These are phyloP conservation scores for Nitzschia palea DNA, from an alignment of 108 stramenopile genomes.

Conservation along the genomic window DNA sequence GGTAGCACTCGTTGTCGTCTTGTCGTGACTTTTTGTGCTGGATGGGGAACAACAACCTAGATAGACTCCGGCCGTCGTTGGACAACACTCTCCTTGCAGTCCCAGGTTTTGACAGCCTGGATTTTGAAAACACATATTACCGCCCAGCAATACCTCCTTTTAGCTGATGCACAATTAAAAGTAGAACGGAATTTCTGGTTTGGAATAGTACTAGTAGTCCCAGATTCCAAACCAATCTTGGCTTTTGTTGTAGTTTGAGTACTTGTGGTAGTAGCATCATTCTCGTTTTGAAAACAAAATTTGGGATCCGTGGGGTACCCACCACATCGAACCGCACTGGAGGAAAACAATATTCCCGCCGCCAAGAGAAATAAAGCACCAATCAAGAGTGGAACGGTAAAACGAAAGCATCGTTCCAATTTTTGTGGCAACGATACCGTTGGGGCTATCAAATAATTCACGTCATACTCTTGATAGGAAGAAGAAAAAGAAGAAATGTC, in stretches of 20 bases:
- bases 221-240: no score
- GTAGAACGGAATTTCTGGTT: no score
- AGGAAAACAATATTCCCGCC: background rate
- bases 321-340: no score
- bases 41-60: constrained; percentile 29
- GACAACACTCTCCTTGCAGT: constrained; percentile 39
- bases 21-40: background rate
- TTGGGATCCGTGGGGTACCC: no score
- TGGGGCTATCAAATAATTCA: background rate
- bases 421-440: background rate
- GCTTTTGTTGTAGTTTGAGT: background rate
- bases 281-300: background rate
- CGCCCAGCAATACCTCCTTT: no score
- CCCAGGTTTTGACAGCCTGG: constrained; percentile 21
- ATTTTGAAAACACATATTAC: constrained; percentile 19
- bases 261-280: background rate
- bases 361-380: background rate
- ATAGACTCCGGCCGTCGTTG: constrained; percentile 19
- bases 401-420: background rate
- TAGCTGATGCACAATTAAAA: no score
- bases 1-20: no score
- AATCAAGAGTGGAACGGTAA: background rate
- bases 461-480: background rate
- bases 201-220: no score
- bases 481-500: no score